Evolutionary conservation across 306 rosid genomes (phyloP).

Genomic region (Fagus sylvatica): DNA sequence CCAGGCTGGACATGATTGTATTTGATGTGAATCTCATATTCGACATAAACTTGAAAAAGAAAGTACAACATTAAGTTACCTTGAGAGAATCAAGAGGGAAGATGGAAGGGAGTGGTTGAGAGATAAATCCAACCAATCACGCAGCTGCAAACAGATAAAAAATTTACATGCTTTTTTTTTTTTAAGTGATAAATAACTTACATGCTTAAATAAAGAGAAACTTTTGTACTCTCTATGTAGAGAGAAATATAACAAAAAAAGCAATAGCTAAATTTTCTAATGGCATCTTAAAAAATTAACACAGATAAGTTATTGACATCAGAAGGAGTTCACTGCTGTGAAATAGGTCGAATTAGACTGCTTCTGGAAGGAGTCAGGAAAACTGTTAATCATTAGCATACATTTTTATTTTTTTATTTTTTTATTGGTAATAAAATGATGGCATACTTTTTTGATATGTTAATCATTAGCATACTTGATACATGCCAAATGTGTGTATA

Average conservation of each 20-base stretch:
- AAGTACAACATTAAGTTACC: constrained; percentile 48
- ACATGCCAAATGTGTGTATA: too few relatives aligned
- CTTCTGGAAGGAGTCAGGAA: too few relatives aligned
- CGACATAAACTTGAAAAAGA: background rate
- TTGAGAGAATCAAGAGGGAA: constrained; percentile 95
- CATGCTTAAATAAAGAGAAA: constrained; percentile 16
- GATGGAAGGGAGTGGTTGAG: constrained; percentile 93
- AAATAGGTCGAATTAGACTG: too few relatives aligned
- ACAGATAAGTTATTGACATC: background rate
- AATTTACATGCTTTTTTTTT: constrained; percentile 12
- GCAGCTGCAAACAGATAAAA: constrained; percentile 55
- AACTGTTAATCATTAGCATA: too few relatives aligned
- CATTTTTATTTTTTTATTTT: too few relatives aligned
- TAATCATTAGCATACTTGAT: too few relatives aligned
- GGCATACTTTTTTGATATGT: too few relatives aligned
- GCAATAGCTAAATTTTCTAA: background rate
- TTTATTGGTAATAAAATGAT: too few relatives aligned
- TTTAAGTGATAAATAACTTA: too few relatives aligned
- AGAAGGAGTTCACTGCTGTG: background rate
- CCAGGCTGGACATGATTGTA: too few relatives aligned
- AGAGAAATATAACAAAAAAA: background rate
- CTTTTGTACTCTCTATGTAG: background rate
- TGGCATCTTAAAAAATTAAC: background rate
- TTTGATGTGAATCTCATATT: too few relatives aligned
- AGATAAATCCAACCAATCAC: constrained; percentile 97